Base-by-base conservation (phyloP, 2,329 filamentous ascomycete genomes). In the Juglanconis sp. region DNA sequence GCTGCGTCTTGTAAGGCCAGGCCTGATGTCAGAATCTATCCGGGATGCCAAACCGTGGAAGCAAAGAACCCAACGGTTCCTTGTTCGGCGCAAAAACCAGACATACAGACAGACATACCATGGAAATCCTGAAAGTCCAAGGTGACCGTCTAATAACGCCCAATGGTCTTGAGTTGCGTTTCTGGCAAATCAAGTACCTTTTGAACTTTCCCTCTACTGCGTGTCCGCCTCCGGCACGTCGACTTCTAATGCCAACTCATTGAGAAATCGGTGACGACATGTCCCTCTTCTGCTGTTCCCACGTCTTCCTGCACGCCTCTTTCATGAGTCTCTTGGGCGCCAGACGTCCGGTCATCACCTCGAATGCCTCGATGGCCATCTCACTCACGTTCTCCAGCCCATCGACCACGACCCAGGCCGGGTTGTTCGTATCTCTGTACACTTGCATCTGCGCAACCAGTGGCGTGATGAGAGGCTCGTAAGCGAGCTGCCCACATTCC, bases 331-430 rank as follows among this genome's bases (percentile, higher is more conserved):
- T 77, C 57, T 87, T 82, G 2, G 89, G 89, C 15, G 89, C 88
- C 71, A 87, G 83, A 51, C 88, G 82, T 5, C 88, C 89, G 0
- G 88, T 91, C 76, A 91, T 88, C 30, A 91, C 75, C 73, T 92
- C 89, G 68, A 91, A 92, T 57, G 90, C 87, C 36, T 89, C 88
- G 70, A 89, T 88, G 1, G 87, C 88, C 77, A 91, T 89, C 71
- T 92, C 89, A 4, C 86, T 83, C 15, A 92, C 78, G 48, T 91
- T 84, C 65, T 91, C 88, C 8, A 92, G 75, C 0, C 89, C 89
- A 68, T 91, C 87, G 53, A 91, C 83, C 48, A 90, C 79, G 0
- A 89, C 85, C 88, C 88, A 92, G 38, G 87, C 77, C 61, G 81
- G 78, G 54, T 82, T 76, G 51, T 81, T 76, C 66, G 81, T 73